Evolutionary conservation across 2,329 filamentous ascomycete genomes (phyloP).

Genomic region (Xylariaceae sp.): DNA sequence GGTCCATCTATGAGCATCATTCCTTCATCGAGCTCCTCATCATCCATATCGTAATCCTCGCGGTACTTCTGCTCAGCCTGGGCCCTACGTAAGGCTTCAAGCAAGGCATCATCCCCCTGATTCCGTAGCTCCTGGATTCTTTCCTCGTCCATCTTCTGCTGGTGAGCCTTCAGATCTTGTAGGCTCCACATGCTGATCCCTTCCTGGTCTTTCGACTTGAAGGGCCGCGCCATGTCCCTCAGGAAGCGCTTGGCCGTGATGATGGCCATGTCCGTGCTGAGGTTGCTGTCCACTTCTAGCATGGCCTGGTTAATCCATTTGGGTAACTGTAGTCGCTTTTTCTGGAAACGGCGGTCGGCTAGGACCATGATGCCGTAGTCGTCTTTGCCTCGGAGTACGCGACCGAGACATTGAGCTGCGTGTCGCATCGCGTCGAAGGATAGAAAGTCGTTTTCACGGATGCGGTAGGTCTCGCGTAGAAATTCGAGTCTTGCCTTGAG

Average conservation of each 20-base stretch:
- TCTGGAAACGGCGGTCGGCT: slow-evolving; percentile 87
- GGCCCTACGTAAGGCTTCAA: slow-evolving; percentile 26
- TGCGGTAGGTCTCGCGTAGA: slow-evolving; percentile 92
- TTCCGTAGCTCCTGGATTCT: slow-evolving; percentile 58
- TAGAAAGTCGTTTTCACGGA: slow-evolving; percentile 93
- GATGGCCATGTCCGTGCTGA: slow-evolving; percentile 94
- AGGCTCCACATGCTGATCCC: slow-evolving; percentile 90
- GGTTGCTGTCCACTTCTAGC: slow-evolving; percentile 75
- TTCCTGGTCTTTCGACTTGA: slow-evolving; percentile 75
- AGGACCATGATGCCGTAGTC: slow-evolving; percentile 99
- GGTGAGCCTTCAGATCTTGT: slow-evolving; percentile 69
- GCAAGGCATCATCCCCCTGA: slow-evolving; percentile 33
- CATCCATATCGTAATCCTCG: slow-evolving; percentile 47
- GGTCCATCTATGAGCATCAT: slow-evolving; percentile 45
- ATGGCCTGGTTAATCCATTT: slow-evolving; percentile 95
- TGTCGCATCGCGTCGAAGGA: slow-evolving; percentile 99
- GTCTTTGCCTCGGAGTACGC: slow-evolving; percentile 91
- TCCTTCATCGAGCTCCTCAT: slow-evolving; percentile 47
- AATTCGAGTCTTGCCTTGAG: slow-evolving; percentile 94
- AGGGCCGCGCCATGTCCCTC: slow-evolving; percentile 86
- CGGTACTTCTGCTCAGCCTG: slow-evolving; percentile 25
- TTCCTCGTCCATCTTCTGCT: slow-evolving; percentile 67
- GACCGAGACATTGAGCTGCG: slow-evolving; percentile 90
- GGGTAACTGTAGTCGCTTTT: slow-evolving; percentile 82
- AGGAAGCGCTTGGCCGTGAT: slow-evolving; percentile 85